Evolutionary conservation across 2,329 filamentous ascomycete species (phyloP).

Genomic region (Neoascochyta sp.): DNA sequence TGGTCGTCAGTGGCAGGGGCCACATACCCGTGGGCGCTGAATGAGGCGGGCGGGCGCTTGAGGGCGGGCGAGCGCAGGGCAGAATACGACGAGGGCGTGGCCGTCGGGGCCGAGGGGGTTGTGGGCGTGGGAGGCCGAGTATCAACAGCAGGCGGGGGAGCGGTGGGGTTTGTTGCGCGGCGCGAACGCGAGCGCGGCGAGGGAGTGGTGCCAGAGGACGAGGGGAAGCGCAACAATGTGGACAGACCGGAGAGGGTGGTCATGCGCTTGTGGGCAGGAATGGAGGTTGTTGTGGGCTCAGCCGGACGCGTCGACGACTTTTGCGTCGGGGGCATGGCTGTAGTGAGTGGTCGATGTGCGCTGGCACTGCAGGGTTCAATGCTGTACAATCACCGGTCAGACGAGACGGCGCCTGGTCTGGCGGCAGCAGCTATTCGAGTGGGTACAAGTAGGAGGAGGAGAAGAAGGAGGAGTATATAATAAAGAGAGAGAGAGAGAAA

Average conservation of each 20-base stretch:
- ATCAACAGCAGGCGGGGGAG: no score
- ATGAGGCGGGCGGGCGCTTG: constrained; percentile 46
- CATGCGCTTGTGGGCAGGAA: no score
- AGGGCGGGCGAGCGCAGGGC: constrained; percentile 29
- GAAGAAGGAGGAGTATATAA: no score
- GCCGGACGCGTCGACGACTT: constrained; percentile 5
- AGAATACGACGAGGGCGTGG: constrained; percentile 28
- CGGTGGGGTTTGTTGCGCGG: constrained; percentile 23
- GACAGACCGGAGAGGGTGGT: no score
- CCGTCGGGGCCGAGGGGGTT: constrained; percentile 17
- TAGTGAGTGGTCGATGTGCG: constrained; percentile 8
- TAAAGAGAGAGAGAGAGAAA: no score
- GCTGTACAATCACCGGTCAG: constrained; percentile 6
- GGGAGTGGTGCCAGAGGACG: constrained; percentile 18
- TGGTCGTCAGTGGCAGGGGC: no score
- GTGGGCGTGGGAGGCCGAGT: constrained; percentile 16
- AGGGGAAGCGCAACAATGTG: constrained; percentile 32
- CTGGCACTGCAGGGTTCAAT: constrained; percentile 11
- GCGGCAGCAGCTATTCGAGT: no score
- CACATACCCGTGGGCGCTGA: constrained; percentile 42
- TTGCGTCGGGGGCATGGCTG: constrained; percentile 11
- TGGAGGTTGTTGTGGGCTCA: no score
- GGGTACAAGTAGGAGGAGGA: no score
- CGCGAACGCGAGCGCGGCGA: constrained; percentile 21
- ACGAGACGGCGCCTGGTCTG: no score